Evolutionary conservation across 2,329 filamentous ascomycete genomes (phyloP), one percentile per base, ranked within the genome.

Genomic region (Penicillium sp.): DNA sequence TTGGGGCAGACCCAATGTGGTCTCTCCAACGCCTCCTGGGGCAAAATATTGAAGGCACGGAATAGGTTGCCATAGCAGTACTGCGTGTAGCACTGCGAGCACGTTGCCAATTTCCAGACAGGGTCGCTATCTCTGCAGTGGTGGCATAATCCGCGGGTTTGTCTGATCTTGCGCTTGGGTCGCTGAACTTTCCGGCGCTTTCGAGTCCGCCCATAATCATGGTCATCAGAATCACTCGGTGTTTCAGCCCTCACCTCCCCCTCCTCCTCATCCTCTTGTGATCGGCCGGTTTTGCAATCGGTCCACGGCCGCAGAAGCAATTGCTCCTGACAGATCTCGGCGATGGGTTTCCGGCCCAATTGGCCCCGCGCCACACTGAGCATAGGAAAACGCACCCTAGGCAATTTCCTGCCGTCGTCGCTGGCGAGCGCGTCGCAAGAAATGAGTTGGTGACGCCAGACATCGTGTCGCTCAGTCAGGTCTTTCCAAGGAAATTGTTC

Each of bases 21-120:
- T 57, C 89, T 81, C 66, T 95, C 86, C 81, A 96, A 87, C 0
- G 92, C 83, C 18, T 84, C 79, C 62, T 92, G 84, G 0, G 94
- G 94, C 81, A 90, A 88, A 68, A 91, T 83, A 68, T 97, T 92
- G 65, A 96, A 96, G 0, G 90, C 92, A 49, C 94, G 81, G 73
- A 91, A 97, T 1, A 99, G 79, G 14, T 88, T 88, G n/a, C 92
- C 92, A 66, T 95, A 99, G 69, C 94, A 97, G 68, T 95, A 99
- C 0, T 83, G 84, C 49, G 88, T 79, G 11, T 81, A 78, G 64
- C 94, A 97, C 8, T 80, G 82, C 0, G 84, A 85, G 71, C 94
- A 99, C 46, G 84, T 82, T 2, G 90, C 90, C 56, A 96, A 83
- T 64, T 90, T 92, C 83, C 95, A 96, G 18, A 80, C 84, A 46